phyloP scores from a whole-genome alignment of 1,139 yeast genomes.

The Ogataea hybrid region DNA sequence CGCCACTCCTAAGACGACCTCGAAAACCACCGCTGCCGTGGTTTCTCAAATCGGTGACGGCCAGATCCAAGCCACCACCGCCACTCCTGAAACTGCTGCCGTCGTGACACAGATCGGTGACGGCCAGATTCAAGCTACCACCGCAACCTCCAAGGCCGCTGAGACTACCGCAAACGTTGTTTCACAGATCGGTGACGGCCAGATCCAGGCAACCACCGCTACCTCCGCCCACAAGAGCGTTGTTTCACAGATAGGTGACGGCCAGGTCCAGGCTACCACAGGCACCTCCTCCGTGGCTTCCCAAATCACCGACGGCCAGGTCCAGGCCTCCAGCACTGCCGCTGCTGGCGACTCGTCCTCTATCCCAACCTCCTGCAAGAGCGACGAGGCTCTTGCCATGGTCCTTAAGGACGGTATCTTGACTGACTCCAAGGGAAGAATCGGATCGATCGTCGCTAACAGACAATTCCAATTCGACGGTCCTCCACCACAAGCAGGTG shows the following conservation, averaged over 20 bases:
- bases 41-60: constrained; percentile 17
- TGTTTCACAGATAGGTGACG: constrained; percentile 55
- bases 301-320: constrained; percentile 39
- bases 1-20: constrained; percentile 4
- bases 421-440: constrained; percentile 64
- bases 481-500: constrained; percentile 90
- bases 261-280: constrained; percentile 57
- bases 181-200: constrained; percentile 40
- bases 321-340: constrained; percentile 33
- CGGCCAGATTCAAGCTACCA: too few species aligned
- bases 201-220: constrained; percentile 40
- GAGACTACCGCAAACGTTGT: constrained; percentile 37
- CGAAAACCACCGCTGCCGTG: constrained; percentile 23
- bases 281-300: constrained; percentile 23
- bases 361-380: constrained; percentile 46
- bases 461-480: constrained; percentile 89
- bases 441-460: constrained; percentile 82
- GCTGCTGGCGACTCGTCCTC: constrained; percentile 24
- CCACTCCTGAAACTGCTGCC: too few species aligned
- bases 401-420: constrained; percentile 51
- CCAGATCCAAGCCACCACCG: too few species aligned
- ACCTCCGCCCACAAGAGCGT: constrained; percentile 19
- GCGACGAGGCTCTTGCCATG: constrained; percentile 53
- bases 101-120: too few species aligned
- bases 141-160: constrained; percentile 29